Percentiles rank a stretch among this genome's conserved stretches.
phyloP scores from a whole-genome alignment of 2,329 filamentous ascomycete genomes.

The Onygenales sp. region DNA sequence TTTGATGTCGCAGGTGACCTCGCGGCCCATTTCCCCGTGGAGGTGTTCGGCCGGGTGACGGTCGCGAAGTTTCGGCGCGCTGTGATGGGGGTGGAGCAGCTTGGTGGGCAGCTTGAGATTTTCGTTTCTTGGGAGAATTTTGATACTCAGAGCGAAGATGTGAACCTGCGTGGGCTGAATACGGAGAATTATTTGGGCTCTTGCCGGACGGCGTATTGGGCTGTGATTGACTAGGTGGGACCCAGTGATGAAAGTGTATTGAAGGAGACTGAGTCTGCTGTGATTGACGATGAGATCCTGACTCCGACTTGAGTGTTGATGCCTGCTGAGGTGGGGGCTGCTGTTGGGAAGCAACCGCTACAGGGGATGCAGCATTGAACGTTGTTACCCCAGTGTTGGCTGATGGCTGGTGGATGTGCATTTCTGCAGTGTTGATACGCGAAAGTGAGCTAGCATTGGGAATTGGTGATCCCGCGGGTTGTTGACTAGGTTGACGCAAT shows the following conservation, averaged over 20 bases:
- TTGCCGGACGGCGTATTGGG: conserved; percentile 67
- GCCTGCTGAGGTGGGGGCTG: conserved; percentile 39
- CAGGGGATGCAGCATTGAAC: background rate
- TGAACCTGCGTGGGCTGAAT: conserved; percentile 36
- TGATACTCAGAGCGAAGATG: conserved; percentile 51
- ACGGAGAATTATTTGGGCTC: conserved; percentile 44
- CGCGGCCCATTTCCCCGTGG: conserved; percentile 44
- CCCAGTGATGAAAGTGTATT: conserved; percentile 90
- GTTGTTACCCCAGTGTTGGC: background rate
- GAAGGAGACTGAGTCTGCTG: conserved; percentile 58
- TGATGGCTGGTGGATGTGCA: conserved; percentile 30
- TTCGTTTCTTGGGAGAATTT: conserved; percentile 78
- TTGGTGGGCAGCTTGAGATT: conserved; percentile 51
- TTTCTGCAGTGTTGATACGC: conserved; percentile 33
- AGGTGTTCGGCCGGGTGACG: conserved; percentile 43
- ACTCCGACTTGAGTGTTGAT: conserved; percentile 41
- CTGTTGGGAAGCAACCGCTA: conserved; percentile 25
- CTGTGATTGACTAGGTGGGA: conserved; percentile 63
- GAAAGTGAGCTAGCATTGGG: conserved; percentile 12
- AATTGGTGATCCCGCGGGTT: conserved; percentile 14
- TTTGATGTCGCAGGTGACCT: conserved; percentile 54
- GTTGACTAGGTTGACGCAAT: conserved; percentile 12
- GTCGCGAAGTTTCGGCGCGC: conserved; percentile 38
- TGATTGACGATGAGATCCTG: conserved; percentile 23
- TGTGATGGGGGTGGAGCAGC: conserved; percentile 42